phyloP scores from a whole-genome alignment of 2,329 filamentous ascomycete genomes.

The Blastomyces silverae region DNA sequence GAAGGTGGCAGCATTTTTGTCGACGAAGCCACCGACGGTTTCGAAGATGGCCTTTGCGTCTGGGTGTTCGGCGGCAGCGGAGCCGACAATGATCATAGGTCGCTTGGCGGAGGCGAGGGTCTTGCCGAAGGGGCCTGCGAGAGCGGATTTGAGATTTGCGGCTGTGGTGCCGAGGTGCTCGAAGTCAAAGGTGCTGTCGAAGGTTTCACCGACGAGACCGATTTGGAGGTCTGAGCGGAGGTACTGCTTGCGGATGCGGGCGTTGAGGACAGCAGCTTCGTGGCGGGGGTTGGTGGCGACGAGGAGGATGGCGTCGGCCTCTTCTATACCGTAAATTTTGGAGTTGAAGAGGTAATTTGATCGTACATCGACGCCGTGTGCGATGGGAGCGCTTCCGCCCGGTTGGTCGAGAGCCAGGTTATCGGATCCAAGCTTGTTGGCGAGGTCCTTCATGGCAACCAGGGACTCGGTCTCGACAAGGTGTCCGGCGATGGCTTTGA shows the following conservation, averaged over 20 bases:
- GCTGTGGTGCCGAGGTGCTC: conserved; percentile 79
- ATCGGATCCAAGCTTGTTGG: conserved; percentile 93
- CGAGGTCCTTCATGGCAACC: conserved; percentile 93
- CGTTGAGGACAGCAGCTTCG: conserved; percentile 91
- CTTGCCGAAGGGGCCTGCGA: conserved; percentile 85
- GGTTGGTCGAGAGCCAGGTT: conserved; percentile 91
- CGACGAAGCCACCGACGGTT: conserved; percentile 79
- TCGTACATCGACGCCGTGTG: conserved; percentile 87
- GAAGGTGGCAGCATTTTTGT: conserved; percentile 88
- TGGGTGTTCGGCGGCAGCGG: conserved; percentile 79
- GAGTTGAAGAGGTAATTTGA: conserved; percentile 98
- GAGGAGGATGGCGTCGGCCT: conserved; percentile 84
- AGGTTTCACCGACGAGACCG: conserved; percentile 81
- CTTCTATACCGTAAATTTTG: conserved; percentile 85
- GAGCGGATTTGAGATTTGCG: conserved; percentile 72
- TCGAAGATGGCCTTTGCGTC: conserved; percentile 94
- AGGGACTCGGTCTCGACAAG: conserved; percentile 87
- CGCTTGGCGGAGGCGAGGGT: conserved; percentile 80
- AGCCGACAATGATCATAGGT: conserved; percentile 95
- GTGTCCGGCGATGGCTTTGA: conserved; percentile 89
- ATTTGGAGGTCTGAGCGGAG: conserved; percentile 90
- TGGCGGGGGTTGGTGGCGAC: conserved; percentile 93
- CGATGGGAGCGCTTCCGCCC: conserved; percentile 70
- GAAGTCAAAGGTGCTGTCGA: conserved; percentile 92
- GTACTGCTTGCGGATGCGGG: conserved; percentile 97